These are phyloP conservation scores for Geranium incanum DNA, from an alignment of 441 rosid species.

Conservation along the genomic window DNA sequence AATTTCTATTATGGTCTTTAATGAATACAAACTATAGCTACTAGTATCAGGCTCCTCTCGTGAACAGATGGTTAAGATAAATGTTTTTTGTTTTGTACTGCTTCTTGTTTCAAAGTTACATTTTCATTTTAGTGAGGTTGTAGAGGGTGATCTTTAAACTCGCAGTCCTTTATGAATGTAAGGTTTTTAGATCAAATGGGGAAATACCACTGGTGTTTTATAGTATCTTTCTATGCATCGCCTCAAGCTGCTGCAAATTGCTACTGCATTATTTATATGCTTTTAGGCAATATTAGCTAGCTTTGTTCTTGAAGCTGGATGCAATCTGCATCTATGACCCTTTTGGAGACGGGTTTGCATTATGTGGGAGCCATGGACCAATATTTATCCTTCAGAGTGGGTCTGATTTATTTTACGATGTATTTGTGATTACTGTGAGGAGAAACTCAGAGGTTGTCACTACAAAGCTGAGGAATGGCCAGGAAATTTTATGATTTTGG, in stretches of 20 bases:
- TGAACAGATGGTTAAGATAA: background rate
- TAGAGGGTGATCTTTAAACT: constrained; percentile 10
- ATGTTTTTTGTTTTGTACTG: background rate
- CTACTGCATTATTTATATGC: background rate
- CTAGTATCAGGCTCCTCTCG: constrained; percentile 16
- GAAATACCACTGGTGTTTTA: background rate
- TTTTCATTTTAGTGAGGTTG: background rate
- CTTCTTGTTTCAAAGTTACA: background rate
- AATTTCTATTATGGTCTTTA: constrained; percentile 10
- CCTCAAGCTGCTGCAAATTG: background rate
- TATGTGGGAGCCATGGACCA: background rate
- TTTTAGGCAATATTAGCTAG: background rate
- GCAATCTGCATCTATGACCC: background rate
- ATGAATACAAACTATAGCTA: constrained; percentile 19
- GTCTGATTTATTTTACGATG: background rate
- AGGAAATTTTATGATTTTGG: background rate
- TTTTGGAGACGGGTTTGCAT: background rate
- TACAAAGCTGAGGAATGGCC: background rate
- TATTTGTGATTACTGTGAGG: background rate
- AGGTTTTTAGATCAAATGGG: background rate
- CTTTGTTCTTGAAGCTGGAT: constrained; percentile 4
- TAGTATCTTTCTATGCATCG: background rate
- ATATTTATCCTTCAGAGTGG: background rate
- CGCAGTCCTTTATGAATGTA: background rate
- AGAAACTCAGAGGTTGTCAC: background rate